These are phyloP conservation scores for Pouteria glomerata DNA, from an alignment of 148 eudicot genomes.

Conservation along the genomic window DNA sequence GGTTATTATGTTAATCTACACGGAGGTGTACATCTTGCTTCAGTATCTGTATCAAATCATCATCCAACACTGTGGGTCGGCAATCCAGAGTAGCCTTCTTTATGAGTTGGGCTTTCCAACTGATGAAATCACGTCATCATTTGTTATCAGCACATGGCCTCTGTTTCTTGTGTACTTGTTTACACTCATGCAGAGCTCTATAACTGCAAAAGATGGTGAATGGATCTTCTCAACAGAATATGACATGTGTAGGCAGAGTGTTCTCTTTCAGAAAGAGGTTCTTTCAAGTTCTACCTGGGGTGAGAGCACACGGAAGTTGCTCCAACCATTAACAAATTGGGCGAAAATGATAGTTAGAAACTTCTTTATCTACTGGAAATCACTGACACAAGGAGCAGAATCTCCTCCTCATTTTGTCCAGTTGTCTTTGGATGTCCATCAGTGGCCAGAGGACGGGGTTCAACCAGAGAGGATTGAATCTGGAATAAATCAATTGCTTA, in stretches of 20 bases:
- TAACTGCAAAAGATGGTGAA: slow-evolving; percentile 88
- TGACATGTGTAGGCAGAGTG: slow-evolving; percentile 31
- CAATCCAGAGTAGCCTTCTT: slow-evolving; percentile 47
- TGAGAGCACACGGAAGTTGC: slow-evolving; percentile 34
- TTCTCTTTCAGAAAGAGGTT: slow-evolving; percentile 26
- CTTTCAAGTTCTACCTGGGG: slow-evolving; percentile 44
- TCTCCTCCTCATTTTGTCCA: slow-evolving; percentile 96
- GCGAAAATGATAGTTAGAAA: slow-evolving; percentile 45
- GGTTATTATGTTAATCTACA: slow-evolving; percentile 87
- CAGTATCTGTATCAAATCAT: slow-evolving; percentile 89
- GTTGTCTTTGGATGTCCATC: slow-evolving; percentile 79
- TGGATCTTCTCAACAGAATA: slow-evolving; percentile 62
- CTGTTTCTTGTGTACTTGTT: slow-evolving; percentile 82
- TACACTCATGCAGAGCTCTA: slow-evolving; percentile 92
- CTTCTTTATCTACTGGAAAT: slow-evolving; percentile 71
- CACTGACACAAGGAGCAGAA: slow-evolving; percentile 87
- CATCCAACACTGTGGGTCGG: slow-evolving; percentile 91
- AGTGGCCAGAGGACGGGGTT: slow-evolving; percentile 96
- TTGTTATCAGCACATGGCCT: slow-evolving; percentile 76
- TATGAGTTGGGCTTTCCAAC: slow-evolving; percentile 75
- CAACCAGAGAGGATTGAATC: slow-evolving; percentile 96
- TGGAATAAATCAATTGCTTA: slow-evolving; percentile 66
- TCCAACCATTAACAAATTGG: slow-evolving; percentile 37
- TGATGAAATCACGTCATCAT: slow-evolving; percentile 62
- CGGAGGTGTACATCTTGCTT: slow-evolving; percentile 72